Conservation (phyloP, 1,284 basidiomycete species). For the Trichosporon asahii region DNA sequence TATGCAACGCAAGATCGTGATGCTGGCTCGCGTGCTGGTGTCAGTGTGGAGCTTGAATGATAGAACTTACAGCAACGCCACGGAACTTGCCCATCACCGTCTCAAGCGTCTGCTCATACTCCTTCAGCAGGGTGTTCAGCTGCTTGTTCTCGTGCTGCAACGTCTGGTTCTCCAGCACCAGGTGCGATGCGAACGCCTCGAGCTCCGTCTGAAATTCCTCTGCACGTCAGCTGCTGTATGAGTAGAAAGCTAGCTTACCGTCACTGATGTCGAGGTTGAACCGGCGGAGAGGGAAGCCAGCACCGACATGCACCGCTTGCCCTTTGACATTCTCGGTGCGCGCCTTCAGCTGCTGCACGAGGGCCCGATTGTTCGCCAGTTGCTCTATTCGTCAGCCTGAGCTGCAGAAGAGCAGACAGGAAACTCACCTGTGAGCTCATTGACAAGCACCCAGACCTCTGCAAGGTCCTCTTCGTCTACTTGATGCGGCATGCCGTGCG, state of each 20-base stretch:
- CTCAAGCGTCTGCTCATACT: slow-evolving; percentile 92
- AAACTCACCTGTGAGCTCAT: slow-evolving; percentile 60
- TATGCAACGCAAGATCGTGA: slow-evolving; percentile 81
- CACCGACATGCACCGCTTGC: slow-evolving; percentile 71
- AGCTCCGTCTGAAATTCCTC: slow-evolving; percentile 90
- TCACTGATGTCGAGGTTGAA: slow-evolving; percentile 93
- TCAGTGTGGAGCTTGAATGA: neutral
- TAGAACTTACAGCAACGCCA: slow-evolving; percentile 74
- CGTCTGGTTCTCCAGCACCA: slow-evolving; percentile 89
- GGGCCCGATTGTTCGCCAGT: slow-evolving; percentile 76
- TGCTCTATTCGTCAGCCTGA: slow-evolving; percentile 61
- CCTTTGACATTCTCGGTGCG: slow-evolving; percentile 76
- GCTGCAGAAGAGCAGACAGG: neutral
- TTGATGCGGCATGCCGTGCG: slow-evolving; percentile 27
- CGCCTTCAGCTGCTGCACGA: slow-evolving; percentile 67
- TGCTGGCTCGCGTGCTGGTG: slow-evolving; percentile 80
- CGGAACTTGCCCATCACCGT: slow-evolving; percentile 96
- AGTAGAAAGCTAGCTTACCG: slow-evolving; percentile 55
- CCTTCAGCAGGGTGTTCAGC: slow-evolving; percentile 78
- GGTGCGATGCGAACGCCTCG: slow-evolving; percentile 81
- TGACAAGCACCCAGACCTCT: slow-evolving; percentile 71
- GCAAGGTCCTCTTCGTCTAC: slow-evolving; percentile 64
- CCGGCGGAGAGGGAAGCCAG: slow-evolving; percentile 77
- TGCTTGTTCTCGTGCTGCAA: slow-evolving; percentile 93
- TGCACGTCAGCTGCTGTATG: slow-evolving; percentile 45